Conservation (phyloP, 805 yeast species). For the Spathaspora passalidarum region DNA sequence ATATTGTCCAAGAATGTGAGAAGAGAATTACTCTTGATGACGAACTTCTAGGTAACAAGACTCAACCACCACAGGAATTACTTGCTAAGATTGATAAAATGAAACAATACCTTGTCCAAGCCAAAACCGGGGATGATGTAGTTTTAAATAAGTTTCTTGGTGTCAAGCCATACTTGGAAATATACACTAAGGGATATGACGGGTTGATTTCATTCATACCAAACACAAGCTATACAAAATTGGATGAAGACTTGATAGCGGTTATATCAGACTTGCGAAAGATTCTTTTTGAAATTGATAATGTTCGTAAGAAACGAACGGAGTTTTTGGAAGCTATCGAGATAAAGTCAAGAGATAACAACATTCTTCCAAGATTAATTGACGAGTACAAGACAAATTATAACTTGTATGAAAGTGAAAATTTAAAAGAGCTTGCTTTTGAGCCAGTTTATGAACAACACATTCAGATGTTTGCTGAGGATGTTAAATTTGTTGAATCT, state of each 20-base stretch:
- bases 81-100: constrained; percentile 42
- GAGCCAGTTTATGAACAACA: constrained; percentile 39
- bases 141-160: constrained; percentile 45
- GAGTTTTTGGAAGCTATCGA: constrained; percentile 41
- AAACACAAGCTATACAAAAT: constrained; percentile 28
- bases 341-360: constrained; percentile 43
- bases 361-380: constrained; percentile 52
- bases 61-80: constrained; percentile 40
- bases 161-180: constrained; percentile 45
- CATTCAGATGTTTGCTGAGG: constrained; percentile 47
- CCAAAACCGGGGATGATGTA: constrained; percentile 58
- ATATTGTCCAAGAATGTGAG: constrained; percentile 44
- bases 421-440: constrained; percentile 26
- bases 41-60: constrained; percentile 45
- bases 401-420: constrained; percentile 15
- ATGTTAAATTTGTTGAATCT: constrained; percentile 44
- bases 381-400: constrained; percentile 36
- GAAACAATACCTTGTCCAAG: constrained; percentile 50
- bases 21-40: constrained; percentile 53
- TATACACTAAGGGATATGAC: constrained; percentile 41
- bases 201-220: constrained; percentile 38
- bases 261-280: constrained; percentile 36
- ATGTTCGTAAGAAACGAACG: constrained; percentile 34
- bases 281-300: constrained; percentile 24
- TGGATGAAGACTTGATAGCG: constrained; percentile 28